Evolutionary conservation across 495 filamentous ascomycete species (phyloP), one percentile per base, ranked within the genome.

Genomic region (Amphirosellinia nigrospora): DNA sequence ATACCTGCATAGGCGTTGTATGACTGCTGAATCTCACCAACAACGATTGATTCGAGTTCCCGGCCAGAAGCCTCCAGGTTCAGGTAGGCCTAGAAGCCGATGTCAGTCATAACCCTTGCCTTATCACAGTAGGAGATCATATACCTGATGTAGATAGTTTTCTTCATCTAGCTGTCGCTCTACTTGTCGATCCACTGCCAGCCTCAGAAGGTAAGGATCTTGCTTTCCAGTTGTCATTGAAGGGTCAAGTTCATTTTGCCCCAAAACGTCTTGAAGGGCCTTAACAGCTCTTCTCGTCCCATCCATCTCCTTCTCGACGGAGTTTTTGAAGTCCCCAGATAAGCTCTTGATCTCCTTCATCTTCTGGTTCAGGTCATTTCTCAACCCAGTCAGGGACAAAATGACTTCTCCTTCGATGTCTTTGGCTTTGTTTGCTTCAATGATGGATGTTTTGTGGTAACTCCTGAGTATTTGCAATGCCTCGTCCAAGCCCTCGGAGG

Each of bases 321-420:
- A 87, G 73, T 96, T 99, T 78, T 97, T 97, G 79, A 99, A 99
- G 79, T 99, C 96, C 2, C 93, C 90, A 7, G 93, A 90, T 6
- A 99, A 83, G 68, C 87, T 91, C 79, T 96, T 97, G 79, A 99
- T 98, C 81, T 99, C 96, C 81, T 98, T 98, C 74, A 95, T 96
- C 83, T 99, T 99, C 81, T 95, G 93, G 64, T 91, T 89, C 21
- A 99, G 84, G 79, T 99, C 96, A 74, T 89, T 94, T 55, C 96
- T 83, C 28, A 99, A 83, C 16, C 93, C 94, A 6, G 90, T 93
- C 55, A 99, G 85, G 64, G 93, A 92, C 53, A 90, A 86, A 70
- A 98, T 93, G 41, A 99, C 93, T 73, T 97, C 94, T 66, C 89
- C 89, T 79, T 98, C 93, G 68, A 97, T 94, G 71, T 96, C 93